phyloP scores from a whole-genome alignment of 106 monocot species.

The Dioscorea dumetorum region DNA sequence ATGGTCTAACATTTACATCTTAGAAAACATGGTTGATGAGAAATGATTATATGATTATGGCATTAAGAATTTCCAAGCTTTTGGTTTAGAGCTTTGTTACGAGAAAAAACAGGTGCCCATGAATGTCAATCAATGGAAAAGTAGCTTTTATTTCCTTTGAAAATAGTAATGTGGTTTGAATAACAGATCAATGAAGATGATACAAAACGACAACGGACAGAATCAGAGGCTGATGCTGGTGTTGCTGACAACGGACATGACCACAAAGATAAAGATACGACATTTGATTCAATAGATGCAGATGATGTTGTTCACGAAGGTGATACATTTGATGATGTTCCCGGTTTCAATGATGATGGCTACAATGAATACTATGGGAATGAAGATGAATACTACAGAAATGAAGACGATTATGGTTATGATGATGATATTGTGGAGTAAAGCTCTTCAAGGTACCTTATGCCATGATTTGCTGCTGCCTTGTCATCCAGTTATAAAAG shows the following conservation, averaged over 20 bases:
- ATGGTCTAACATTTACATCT: no score
- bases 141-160: background rate
- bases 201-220: constrained; percentile 21
- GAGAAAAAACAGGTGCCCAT: no score
- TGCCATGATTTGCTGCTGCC: no score
- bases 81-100: no score
- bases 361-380: constrained; percentile 25
- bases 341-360: constrained; percentile 2
- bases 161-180: no score
- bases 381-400: constrained; percentile 11
- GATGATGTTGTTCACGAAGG: constrained; percentile 5
- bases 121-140: background rate
- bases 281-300: constrained; percentile 1
- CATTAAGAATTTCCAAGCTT: no score
- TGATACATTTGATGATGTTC: constrained; percentile 10
- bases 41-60: no score
- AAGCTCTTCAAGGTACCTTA: no score
- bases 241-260: constrained; percentile 11
- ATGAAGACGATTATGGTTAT: constrained; percentile 16
- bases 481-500: no score
- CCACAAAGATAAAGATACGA: constrained; percentile 1
- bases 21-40: no score
- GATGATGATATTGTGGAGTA: background rate
- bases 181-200: constrained; percentile 18
- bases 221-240: constrained; percentile 9